Evolutionary conservation across 1,284 basidiomycete genomes (phyloP), one percentile per base, ranked within the genome.

Genomic region (Boletus calvinii): DNA sequence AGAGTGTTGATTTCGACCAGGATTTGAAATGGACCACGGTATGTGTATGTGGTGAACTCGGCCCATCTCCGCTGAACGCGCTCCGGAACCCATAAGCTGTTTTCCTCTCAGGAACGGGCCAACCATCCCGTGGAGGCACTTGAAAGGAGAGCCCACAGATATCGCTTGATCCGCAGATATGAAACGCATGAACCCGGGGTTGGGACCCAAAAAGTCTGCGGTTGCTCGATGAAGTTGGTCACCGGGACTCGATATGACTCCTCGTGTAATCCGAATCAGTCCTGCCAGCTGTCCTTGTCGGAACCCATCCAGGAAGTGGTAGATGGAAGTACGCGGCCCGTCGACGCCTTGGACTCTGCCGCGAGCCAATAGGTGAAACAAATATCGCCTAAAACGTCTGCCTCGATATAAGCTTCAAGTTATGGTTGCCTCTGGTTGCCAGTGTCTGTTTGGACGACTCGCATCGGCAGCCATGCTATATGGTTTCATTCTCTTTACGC

Each of bases 91-190:
- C 15, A 17, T 11, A 17, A 31, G 6, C 30, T 3, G n/a, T 12
- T 36, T 34, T 13, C 34, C n/a, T 18, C 41, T 46, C 32, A 39
- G 35, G 4, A 39, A 45, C n/a, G 29, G n/a, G 7, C n/a, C 12
- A 30, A 20, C 24, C 11, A 5, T 18, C n/a, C 35, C 17, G 15
- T 30, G 42, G 36, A 30, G 18, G 41, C n/a, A n/a, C n/a, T n/a
- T n/a, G n/a, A 45, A 47, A 29, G 34, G 36, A 31, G 44, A 43
- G 10, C 15, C 45, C 45, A 39, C 38, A 26, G 46, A 41, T 46
- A 48, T 48, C 48, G 37, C 40, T 38, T 44, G 57, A 60, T 41
- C 54, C 40, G 38, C 24, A 62, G 62, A 63, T 60, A 60, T 63
- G 59, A 60, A 53, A 44, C 15, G 9, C 39, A 42, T 26, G 48